phyloP scores from a whole-genome alignment of 2,329 filamentous ascomycete species.

The Apiospora arundinis region DNA sequence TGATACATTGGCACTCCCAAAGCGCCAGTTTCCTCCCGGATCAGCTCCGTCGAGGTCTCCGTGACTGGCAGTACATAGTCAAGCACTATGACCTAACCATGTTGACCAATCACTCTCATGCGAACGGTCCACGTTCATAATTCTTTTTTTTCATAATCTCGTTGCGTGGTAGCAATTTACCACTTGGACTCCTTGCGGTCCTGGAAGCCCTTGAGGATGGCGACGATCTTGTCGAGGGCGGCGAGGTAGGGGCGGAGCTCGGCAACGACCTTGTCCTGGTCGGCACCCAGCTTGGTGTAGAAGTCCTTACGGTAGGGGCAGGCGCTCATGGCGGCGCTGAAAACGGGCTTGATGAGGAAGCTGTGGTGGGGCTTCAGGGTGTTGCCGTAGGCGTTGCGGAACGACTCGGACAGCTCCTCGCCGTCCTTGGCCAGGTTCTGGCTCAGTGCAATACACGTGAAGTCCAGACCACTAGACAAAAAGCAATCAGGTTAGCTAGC shows the following conservation, averaged over 20 bases:
- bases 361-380: conserved; percentile 93
- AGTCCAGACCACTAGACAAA: conserved; percentile 79
- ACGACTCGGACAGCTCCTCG: conserved; percentile 84
- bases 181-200: conserved; percentile 64
- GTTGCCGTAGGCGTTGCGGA: conserved; percentile 81
- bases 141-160: background rate
- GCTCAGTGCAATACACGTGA: conserved; percentile 84
- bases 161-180: conserved; percentile 40
- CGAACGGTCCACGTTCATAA: background rate
- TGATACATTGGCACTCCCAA: background rate
- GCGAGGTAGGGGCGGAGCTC: conserved; percentile 75
- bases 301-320: conserved; percentile 95
- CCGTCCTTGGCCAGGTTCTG: conserved; percentile 72
- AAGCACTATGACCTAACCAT: no score
- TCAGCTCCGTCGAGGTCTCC: background rate
- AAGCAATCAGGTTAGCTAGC: background rate
- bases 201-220: conserved; percentile 71
- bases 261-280: conserved; percentile 65
- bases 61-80: no score
- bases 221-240: conserved; percentile 79
- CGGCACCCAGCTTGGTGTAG: conserved; percentile 81
- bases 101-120: background rate
- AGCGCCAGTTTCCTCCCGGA: background rate
- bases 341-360: conserved; percentile 89
- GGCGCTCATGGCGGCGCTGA: conserved; percentile 90